Conservation (phyloP, 371 early-diverging fungal genomes). For the Mortierella sp. region DNA sequence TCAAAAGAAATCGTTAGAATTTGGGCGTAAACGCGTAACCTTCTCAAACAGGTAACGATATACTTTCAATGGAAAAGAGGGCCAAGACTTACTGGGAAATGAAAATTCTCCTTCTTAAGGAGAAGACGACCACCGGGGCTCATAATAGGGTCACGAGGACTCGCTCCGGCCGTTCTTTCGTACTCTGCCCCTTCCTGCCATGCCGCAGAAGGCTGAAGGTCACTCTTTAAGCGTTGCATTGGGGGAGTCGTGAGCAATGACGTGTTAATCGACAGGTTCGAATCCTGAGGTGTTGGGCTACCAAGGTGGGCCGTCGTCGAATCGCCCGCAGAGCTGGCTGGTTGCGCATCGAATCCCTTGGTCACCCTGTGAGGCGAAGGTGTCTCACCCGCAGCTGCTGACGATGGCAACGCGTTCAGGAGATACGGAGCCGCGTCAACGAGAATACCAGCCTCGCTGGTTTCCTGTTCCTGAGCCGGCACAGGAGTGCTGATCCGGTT, state of each 20-base stretch:
- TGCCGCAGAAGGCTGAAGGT: slow-evolving; percentile 16
- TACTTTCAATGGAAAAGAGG: not conserved
- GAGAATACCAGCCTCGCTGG: not conserved
- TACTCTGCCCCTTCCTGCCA: slow-evolving; percentile 58
- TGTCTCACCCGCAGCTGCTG: not conserved
- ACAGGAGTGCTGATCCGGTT: slow-evolving; percentile 28
- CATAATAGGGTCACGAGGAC: slow-evolving; percentile 53
- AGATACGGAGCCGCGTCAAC: not conserved
- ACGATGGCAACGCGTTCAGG: not conserved
- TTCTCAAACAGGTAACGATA: not conserved
- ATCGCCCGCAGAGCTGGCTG: not conserved
- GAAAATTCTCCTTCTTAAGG: slow-evolving; percentile 48
- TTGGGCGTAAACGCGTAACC: not conserved
- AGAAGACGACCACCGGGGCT: slow-evolving; percentile 53
- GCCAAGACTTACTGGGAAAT: slow-evolving; percentile 42
- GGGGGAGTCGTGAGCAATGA: slow-evolving; percentile 38
- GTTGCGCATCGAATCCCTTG: not conserved
- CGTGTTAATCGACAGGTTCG: slow-evolving; percentile 41
- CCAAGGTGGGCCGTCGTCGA: not conserved
- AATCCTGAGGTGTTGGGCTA: not conserved
- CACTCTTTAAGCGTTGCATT: slow-evolving; percentile 29
- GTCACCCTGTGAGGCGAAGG: not conserved
- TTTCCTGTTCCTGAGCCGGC: not conserved
- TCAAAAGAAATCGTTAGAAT: not conserved
- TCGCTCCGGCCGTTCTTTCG: slow-evolving; percentile 48